Evolutionary conservation across 768 basidiomycete genomes (phyloP).

Genomic region (Multifurca ochricompacta): DNA sequence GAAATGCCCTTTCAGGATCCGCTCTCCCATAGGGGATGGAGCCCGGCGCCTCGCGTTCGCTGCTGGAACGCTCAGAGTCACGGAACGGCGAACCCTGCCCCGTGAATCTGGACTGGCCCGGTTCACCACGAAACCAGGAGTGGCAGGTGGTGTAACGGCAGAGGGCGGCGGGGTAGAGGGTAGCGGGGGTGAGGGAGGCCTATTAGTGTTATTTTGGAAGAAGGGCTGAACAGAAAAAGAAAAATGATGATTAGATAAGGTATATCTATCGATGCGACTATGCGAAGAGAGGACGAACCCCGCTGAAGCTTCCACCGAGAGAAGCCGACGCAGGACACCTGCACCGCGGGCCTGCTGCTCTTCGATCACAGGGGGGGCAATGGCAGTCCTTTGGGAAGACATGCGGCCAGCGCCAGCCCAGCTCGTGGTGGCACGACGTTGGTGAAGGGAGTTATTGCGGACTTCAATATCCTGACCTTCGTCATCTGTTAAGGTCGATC

Average conservation of each 20-base stretch:
- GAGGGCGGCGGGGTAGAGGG: conserved; percentile 16
- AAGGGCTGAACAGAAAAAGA: conserved; percentile 17
- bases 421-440: conserved; percentile 52
- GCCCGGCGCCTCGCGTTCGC: conserved; percentile 44
- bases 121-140: conserved; percentile 1
- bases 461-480: conserved; percentile 13
- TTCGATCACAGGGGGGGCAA: conserved; percentile 30
- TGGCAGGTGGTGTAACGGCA: not conserved
- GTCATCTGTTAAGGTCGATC: conserved; percentile 9
- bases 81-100: conserved; percentile 42
- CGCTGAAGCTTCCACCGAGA: conserved; percentile 48
- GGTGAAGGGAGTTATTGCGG: conserved; percentile 6
- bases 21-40: conserved; percentile 85
- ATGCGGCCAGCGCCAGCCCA: conserved; percentile 45
- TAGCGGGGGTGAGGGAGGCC: conserved; percentile 12
- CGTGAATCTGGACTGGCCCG: conserved; percentile 20
- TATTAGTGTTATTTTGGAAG: conserved; percentile 2
- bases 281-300: conserved; percentile 36
- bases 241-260: conserved; percentile 13
- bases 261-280: not conserved
- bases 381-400: conserved; percentile 28
- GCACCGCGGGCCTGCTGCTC: conserved; percentile 54
- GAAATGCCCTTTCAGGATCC: conserved; percentile 86
- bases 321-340: conserved; percentile 71
- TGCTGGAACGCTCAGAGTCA: conserved; percentile 43